Evolutionary conservation across 768 basidiomycete species (phyloP), one percentile per base, ranked within the genome.

Genomic region (Clathrus columnatus): DNA sequence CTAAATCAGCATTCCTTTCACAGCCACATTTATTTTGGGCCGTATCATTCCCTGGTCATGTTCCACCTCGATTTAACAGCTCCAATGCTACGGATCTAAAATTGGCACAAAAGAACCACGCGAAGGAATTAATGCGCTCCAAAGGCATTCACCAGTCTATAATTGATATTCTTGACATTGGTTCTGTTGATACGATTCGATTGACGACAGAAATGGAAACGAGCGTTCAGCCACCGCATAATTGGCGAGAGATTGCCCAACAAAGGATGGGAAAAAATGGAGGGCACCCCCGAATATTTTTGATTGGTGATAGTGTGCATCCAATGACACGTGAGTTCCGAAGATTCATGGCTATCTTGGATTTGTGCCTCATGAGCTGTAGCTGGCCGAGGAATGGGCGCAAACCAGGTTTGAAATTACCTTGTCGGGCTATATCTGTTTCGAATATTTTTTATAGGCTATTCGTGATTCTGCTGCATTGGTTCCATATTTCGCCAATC

Each of bases 341-440:
- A 8, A 36, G 36, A 30, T 41, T 30, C 44, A 16, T 20, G 20
- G 28, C 27, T 18, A 45, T 53, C 23, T 14, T 11, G 24, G 23
- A 30, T 21, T 51, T 23, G 17, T 27, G 20, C 24, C 8, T n/a
- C 7, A n/a, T 36, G 49, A 4, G 49, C 49, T 30, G 21, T 20
- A 55, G 54, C 54, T 17, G 28, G 54, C 29, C 23, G 54, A 55
- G 54, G 54, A 14, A 55, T 55, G 54, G 54, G 54, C 28, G 54
- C 54, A 18, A 55, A 55, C 21, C 45, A 55, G 42, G 54, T 54
- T 45, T 16, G 21, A 20, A 17, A 28, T 47, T 28, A 2, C 20
- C 10, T 47, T 18, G 3, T 4, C n/a, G n/a, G n/a, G n/a, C n/a
- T 23, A 14, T 47, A 4, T 47, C 18, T 20, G 7, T 20, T 46